Percentiles rank a stretch among this genome's conserved stretches.
Conservation (phyloP, 1,284 basidiomycete genomes). For the Agroathelia rolfsii region DNA sequence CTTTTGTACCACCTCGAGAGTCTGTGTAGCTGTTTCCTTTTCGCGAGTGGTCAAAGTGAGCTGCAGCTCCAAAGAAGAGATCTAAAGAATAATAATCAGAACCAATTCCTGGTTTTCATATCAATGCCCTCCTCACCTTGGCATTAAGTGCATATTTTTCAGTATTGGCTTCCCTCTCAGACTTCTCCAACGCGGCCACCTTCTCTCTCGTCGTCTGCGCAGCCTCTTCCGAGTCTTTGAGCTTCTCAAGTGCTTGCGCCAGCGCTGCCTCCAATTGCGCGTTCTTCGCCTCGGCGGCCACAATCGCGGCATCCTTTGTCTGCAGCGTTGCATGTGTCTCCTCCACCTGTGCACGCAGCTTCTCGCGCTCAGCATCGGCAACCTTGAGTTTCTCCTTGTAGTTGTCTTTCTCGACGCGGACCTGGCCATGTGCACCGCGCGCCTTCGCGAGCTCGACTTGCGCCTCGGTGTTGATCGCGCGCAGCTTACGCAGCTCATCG, state of each 20-base stretch:
- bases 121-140: slow-evolving; percentile 38
- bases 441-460: slow-evolving; percentile 67
- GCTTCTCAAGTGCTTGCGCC: slow-evolving; percentile 52
- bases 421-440: slow-evolving; percentile 62
- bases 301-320: slow-evolving; percentile 35
- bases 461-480: slow-evolving; percentile 44
- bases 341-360: slow-evolving; percentile 41
- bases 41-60: slow-evolving; percentile 45
- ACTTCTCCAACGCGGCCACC: slow-evolving; percentile 51
- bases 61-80: slow-evolving; percentile 50
- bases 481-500: slow-evolving; percentile 54
- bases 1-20: slow-evolving; percentile 40
- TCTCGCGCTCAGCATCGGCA: slow-evolving; percentile 57
- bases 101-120: no score
- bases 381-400: slow-evolving; percentile 47
- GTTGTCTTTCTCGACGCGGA: slow-evolving; percentile 73
- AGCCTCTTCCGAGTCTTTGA: slow-evolving; percentile 61
- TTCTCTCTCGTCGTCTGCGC: slow-evolving; percentile 48
- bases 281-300: slow-evolving; percentile 43
- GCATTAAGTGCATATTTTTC: slow-evolving; percentile 48
- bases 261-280: slow-evolving; percentile 59
- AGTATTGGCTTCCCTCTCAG: slow-evolving; percentile 35
- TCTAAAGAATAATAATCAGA: slow-evolving; percentile 38
- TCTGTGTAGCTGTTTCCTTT: slow-evolving; percentile 43
- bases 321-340: slow-evolving; percentile 37